Base-by-base conservation (phyloP, 2,329 filamentous ascomycete species). In the Pseudopyricularia cyperi region DNA sequence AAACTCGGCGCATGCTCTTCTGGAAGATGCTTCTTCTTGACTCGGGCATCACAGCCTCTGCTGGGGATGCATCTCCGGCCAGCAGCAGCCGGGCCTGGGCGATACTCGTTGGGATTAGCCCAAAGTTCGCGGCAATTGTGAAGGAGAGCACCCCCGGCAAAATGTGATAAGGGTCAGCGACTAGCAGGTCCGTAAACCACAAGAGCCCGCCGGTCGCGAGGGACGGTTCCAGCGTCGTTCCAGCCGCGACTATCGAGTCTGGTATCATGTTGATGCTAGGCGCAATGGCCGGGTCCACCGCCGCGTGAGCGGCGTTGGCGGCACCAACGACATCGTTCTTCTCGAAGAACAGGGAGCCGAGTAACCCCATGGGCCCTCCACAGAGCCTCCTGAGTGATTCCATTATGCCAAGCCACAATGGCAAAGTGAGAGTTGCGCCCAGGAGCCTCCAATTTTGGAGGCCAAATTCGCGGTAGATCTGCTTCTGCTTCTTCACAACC, bases 111-210 rank as follows among this genome's bases (percentile, higher is more conserved):
- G 70, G 69, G 17, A 69, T 22, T 3, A 44, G 39, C 7, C 39
- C 39, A 6, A 68, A 24, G 52, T 69, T 68, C 19, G 53, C 12
- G 4, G 69, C 50, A 14, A 72, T 56, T 17, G 66, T 55, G 6
- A 58, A 63, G 0, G 68, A 70, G 19, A 72, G 58, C 1, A 63
- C 58, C 9, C 68, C 52, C 4, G 78, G 76, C 0, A 80, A 67
- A 28, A 71, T 61, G 52, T 70, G 66, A 52, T 71, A 72, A 1
- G 78, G 75, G 54, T 81, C 78, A 32, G 72, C 64, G 30, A 60
- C 70, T 7, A 71, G 73, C 24, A 81, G 68, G 56, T 81, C 72
- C 2, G 69, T 65, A 57, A 80, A 79, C 76, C 77, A 80, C 15
- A 80, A 65, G 39, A 67, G 70, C 26, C 77, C 77, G 5, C 73